Percentiles rank a stretch among this genome's conserved stretches.
Evolutionary conservation across 768 basidiomycete genomes (phyloP).

Genomic region (Crassisporium funariophilum): DNA sequence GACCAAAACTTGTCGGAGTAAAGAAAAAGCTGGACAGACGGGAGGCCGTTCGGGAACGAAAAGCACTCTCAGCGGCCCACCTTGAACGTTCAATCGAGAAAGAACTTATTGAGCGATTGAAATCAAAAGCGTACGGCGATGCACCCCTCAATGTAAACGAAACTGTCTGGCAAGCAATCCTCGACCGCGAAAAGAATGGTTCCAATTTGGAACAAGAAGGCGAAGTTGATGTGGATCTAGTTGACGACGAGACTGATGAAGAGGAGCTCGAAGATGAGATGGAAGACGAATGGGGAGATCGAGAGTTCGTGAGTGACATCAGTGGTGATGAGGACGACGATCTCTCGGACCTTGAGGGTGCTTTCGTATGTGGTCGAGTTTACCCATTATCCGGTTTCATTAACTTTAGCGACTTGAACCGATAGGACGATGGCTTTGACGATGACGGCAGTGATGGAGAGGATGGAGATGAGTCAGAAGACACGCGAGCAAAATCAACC

Average conservation of each 20-base stretch:
- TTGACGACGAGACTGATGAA: slow-evolving; percentile 64
- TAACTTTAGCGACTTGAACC: slow-evolving; percentile 1
- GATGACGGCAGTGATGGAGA: slow-evolving; percentile 44
- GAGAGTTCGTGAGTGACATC: slow-evolving; percentile 77
- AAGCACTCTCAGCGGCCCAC: slow-evolving; percentile 93
- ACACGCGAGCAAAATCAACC: slow-evolving; percentile 38
- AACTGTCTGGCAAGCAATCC: slow-evolving; percentile 89
- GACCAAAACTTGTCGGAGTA: slow-evolving; percentile 90
- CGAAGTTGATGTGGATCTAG: slow-evolving; percentile 50
- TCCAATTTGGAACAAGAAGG: slow-evolving; percentile 62
- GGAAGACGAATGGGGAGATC: slow-evolving; percentile 56
- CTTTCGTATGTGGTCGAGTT: slow-evolving; percentile 57
- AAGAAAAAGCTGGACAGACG: slow-evolving; percentile 97
- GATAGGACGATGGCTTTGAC: slow-evolving; percentile 42
- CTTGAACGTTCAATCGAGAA: slow-evolving; percentile 95
- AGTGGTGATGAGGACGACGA: slow-evolving; percentile 66
- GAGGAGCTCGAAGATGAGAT: slow-evolving; percentile 52
- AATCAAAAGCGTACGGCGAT: slow-evolving; percentile 97
- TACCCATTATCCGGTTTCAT: not conserved
- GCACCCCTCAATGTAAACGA: slow-evolving; percentile 98
- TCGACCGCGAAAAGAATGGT: slow-evolving; percentile 74
- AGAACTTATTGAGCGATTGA: slow-evolving; percentile 93
- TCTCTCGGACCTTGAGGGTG: slow-evolving; percentile 72
- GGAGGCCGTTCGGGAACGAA: slow-evolving; percentile 90
- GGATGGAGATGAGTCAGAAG: slow-evolving; percentile 39